Conservation (phyloP, 176 grass and related monocot genomes). For the Carex myosuroides region DNA sequence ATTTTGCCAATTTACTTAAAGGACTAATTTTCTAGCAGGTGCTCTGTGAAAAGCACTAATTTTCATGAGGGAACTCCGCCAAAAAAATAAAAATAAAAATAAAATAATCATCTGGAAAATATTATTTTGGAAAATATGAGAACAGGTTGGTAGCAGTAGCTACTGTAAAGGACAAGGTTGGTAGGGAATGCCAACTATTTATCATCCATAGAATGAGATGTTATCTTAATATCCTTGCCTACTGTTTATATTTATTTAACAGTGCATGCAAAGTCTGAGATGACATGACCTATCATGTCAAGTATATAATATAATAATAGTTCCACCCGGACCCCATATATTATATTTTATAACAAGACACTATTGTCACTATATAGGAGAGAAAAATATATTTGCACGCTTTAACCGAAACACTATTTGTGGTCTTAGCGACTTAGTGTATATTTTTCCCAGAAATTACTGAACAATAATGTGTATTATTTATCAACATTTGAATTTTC, state of each 20-base stretch:
- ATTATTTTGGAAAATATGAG: background rate
- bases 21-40: background rate
- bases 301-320: background rate
- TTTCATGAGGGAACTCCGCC: background rate
- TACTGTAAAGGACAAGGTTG: background rate
- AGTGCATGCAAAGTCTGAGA: background rate
- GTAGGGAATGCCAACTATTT: slow-evolving; percentile 2
- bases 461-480: background rate
- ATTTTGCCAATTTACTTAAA: background rate
- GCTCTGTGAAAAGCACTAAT: background rate
- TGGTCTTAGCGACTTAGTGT: background rate
- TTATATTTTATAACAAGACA: background rate
- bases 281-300: slow-evolving; percentile 8
- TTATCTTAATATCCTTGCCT: slow-evolving; percentile 8
- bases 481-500: background rate
- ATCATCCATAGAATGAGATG: slow-evolving; percentile 7
- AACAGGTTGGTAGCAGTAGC: background rate
- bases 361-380: background rate
- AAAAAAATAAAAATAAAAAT: background rate
- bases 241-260: slow-evolving; percentile 9
- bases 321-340: background rate
- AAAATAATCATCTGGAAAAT: background rate
- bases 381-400: background rate
- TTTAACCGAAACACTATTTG: slow-evolving; percentile 19
- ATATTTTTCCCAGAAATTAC: background rate